These are phyloP conservation scores for Phytophthora fragariaefolia DNA, from an alignment of 352 stramenopile species.

Conservation along the genomic window DNA sequence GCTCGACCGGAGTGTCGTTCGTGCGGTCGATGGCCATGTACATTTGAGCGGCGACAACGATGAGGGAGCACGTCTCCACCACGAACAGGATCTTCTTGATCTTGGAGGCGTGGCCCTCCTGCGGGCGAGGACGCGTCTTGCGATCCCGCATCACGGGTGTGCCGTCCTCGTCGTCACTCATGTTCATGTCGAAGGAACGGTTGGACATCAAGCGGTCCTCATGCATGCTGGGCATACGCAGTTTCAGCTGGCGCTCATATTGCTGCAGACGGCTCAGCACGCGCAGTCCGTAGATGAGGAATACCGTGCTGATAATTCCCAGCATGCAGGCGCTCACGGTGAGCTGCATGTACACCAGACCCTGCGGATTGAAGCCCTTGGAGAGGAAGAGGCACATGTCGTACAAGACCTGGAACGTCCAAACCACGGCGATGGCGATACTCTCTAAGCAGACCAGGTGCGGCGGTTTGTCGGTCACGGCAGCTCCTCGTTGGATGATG, in stretches of 20 bases:
- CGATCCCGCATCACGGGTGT: slow-evolving; percentile 25
- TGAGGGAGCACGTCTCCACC: slow-evolving; percentile 40
- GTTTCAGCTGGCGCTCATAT: slow-evolving; percentile 45
- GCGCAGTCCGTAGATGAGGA: slow-evolving; percentile 51
- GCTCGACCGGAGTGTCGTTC: slow-evolving; percentile 39
- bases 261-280: slow-evolving; percentile 46
- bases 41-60: slow-evolving; percentile 54
- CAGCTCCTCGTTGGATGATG: slow-evolving; percentile 49
- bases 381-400: slow-evolving; percentile 50
- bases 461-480: slow-evolving; percentile 38
- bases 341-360: slow-evolving; percentile 49
- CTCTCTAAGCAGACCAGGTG: slow-evolving; percentile 44
- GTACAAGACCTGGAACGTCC: slow-evolving; percentile 53
- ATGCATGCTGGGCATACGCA: slow-evolving; percentile 43
- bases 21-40: slow-evolving; percentile 52
- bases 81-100: slow-evolving; percentile 58
- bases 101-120: slow-evolving; percentile 45
- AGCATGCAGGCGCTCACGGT: slow-evolving; percentile 49
- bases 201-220: slow-evolving; percentile 47
- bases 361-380: slow-evolving; percentile 50
- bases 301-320: slow-evolving; percentile 50
- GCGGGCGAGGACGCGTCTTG: slow-evolving; percentile 23
- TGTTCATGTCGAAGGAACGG: slow-evolving; percentile 45
- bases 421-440: slow-evolving; percentile 43
- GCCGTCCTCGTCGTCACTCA: slow-evolving; percentile 47